Conservation (phyloP, 768 basidiomycete genomes). For the Lentinus tigrinus region DNA sequence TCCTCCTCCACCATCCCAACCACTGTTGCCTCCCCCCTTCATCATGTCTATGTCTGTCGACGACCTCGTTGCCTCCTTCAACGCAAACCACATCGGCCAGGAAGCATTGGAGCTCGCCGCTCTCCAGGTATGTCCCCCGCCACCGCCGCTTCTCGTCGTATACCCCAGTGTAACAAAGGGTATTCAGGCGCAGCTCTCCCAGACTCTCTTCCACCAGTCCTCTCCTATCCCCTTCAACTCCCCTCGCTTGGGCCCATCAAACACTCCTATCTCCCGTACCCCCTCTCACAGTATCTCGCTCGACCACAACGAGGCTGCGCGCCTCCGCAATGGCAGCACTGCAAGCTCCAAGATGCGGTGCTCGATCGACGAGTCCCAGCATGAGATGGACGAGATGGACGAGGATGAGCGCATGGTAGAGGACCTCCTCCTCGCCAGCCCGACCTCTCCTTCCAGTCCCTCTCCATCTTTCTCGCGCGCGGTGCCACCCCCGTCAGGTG, state of each 20-base stretch:
- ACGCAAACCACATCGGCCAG: constrained; percentile 49
- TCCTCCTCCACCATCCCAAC: not conserved
- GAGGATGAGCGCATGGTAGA: constrained; percentile 47
- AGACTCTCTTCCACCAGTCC: constrained; percentile 39
- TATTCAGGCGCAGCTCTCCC: constrained; percentile 44
- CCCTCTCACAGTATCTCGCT: constrained; percentile 26
- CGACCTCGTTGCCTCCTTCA: constrained; percentile 50
- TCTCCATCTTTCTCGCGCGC: constrained; percentile 19
- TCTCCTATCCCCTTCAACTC: constrained; percentile 16
- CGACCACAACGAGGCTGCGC: constrained; percentile 22
- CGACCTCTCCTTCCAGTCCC: constrained; percentile 14
- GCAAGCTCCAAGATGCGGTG: constrained; percentile 17
- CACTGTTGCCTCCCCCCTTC: not conserved
- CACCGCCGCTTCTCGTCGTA: not conserved
- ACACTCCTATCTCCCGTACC: constrained; percentile 26
- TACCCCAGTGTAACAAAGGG: not conserved
- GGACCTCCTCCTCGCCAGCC: constrained; percentile 41
- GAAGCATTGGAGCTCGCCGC: constrained; percentile 50
- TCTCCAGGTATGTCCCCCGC: constrained; percentile 39
- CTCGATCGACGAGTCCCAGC: constrained; percentile 29
- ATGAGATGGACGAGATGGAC: constrained; percentile 39
- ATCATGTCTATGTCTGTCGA: constrained; percentile 36
- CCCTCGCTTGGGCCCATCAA: constrained; percentile 25
- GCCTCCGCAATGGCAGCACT: constrained; percentile 6
- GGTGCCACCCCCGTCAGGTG: constrained; percentile 7